These are phyloP conservation scores for Vigna mungo DNA, from an alignment of 306 rosid species.

Conservation along the genomic window DNA sequence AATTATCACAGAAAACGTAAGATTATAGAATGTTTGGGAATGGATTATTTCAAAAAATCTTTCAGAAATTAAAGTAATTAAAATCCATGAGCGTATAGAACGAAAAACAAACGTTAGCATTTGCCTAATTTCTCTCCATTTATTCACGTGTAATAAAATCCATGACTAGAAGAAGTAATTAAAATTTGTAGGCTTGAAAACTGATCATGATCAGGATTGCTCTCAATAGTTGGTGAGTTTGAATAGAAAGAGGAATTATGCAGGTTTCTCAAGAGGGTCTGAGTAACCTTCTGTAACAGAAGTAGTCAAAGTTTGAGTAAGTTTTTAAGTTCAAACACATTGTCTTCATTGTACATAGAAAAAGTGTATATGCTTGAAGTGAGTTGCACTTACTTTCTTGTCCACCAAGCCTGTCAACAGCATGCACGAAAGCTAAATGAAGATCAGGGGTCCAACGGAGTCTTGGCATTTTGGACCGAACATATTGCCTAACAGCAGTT, in stretches of 20 bases:
- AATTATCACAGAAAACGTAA: neutral
- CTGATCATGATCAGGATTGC: neutral
- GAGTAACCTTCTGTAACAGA: no score
- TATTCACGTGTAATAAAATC: neutral
- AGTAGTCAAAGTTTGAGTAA: neutral
- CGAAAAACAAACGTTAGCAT: neutral
- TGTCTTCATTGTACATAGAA: neutral
- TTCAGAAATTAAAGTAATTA: neutral
- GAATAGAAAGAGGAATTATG: no score
- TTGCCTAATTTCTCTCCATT: neutral
- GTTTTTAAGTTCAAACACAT: neutral
- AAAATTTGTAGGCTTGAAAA: neutral
- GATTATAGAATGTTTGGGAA: neutral
- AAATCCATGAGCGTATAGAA: no score
- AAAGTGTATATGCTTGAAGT: neutral
- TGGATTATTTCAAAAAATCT: neutral
- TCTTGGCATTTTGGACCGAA: conserved; percentile 85
- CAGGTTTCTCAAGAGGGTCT: no score
- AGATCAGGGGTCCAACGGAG: conserved; percentile 98
- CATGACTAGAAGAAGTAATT: neutral
- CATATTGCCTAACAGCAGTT: conserved; percentile 69
- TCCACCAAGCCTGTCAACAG: conserved; percentile 87
- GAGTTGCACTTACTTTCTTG: conserved; percentile 70
- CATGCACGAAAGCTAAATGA: conserved; percentile 82
- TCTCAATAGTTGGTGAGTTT: no score